phyloP scores from a whole-genome alignment of 805 yeast species.

The Starmerella roubikii region DNA sequence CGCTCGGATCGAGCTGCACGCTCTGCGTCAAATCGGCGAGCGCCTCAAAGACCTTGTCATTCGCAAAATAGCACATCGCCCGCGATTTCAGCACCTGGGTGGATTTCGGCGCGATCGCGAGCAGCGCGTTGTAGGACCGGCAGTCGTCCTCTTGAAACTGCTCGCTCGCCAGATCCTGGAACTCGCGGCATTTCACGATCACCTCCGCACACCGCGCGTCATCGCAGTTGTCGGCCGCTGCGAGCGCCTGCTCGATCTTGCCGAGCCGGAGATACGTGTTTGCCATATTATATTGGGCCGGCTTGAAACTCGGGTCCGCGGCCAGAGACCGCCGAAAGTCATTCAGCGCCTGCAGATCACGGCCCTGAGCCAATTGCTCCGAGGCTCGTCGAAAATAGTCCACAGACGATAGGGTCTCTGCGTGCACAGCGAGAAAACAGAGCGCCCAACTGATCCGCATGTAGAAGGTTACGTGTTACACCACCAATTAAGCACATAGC shows the following conservation, averaged over 20 bases:
- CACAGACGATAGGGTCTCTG: slow-evolving; percentile 14
- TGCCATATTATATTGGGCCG: slow-evolving; percentile 27
- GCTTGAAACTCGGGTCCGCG: slow-evolving; percentile 25
- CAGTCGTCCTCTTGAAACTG: slow-evolving; percentile 7
- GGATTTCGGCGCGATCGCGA: slow-evolving; percentile 23
- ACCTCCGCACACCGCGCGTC: slow-evolving; percentile 19
- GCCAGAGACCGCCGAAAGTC: slow-evolving; percentile 27
- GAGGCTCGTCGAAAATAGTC: slow-evolving; percentile 28
- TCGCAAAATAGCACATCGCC: slow-evolving; percentile 24
- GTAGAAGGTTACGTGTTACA: too few relatives aligned
- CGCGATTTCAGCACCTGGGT: slow-evolving; percentile 22
- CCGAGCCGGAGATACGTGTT: slow-evolving; percentile 26
- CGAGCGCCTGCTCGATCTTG: slow-evolving; percentile 17
- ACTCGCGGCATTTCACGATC: slow-evolving; percentile 10
- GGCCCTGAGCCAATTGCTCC: slow-evolving; percentile 26
- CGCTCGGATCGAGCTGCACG: slow-evolving; percentile 20
- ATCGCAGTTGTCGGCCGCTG: slow-evolving; percentile 12
- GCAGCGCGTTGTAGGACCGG: slow-evolving; percentile 7
- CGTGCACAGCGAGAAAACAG: neutral
- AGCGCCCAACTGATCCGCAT: too few relatives aligned
- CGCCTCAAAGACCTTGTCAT: slow-evolving; percentile 25
- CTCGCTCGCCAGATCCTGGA: slow-evolving; percentile 4
- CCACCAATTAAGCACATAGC: too few relatives aligned
- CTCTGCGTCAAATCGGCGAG: slow-evolving; percentile 25
- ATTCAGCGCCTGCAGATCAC: slow-evolving; percentile 25